Base-by-base conservation (phyloP, 495 filamentous ascomycete species). In the Massariosphaeria phaeospora region DNA sequence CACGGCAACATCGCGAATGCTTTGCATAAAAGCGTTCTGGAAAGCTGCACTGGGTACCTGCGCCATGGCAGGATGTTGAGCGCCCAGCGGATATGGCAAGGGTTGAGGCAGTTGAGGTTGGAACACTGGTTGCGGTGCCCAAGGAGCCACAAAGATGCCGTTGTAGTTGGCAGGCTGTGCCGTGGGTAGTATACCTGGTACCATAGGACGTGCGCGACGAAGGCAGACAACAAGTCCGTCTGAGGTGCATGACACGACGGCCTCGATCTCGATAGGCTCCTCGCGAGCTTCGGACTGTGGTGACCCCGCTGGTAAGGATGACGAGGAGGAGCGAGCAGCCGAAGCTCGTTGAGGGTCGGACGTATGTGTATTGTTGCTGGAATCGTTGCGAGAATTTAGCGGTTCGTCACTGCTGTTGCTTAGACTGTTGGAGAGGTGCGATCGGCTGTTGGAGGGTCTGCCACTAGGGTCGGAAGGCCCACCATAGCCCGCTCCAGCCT, bases 231-330 rank as follows among this genome's bases (percentile, higher is more conserved):
- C 89, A 11, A 95, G 72, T 10, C 89, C 89, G 66, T 94, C 89
- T 1, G 89, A 94, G 1, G 89, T 90, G 66, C 89, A 95, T 5
- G 89, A 94, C 31, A 94, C 83, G 17, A 95, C 89, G 11, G 89
- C 88, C 69, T 95, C 89, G 31, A 95, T 71, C 62, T 93, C 88
- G 47, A 85, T 73, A 6, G 56, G 63, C 33, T 45, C 61, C n/a
- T 58, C 43, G 25, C 43, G 35, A 39, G 48, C 26, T 35, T 65
- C 53, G 10, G 56, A 59, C 10, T 18, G 40, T 0, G 48, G 25
- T 3, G 55, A 53, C 15, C 15, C 56, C 26, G 21, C 46, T 36
- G 36, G 55, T 52, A 69, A 21, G 20, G 74, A 76, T 2, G 72
- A 74, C 12, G 67, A 45, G 2, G 72, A 70, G 13, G 73, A 75